Base-by-base conservation (phyloP, 352 stramenopile species). In the Phytophthora multivora region DNA sequence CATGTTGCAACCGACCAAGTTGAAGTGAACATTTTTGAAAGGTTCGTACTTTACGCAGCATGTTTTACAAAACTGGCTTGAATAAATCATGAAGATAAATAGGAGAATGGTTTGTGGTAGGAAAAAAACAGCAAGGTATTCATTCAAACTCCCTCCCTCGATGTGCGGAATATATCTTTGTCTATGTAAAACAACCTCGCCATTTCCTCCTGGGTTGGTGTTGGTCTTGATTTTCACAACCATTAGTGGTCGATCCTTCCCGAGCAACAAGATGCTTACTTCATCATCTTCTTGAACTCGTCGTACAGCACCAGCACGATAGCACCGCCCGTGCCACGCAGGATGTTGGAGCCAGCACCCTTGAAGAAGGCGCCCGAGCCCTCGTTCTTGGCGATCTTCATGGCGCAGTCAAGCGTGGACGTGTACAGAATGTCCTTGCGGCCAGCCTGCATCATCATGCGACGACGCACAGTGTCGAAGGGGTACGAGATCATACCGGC, bases 231-330 rank as follows among this genome's bases (percentile, higher is more conserved):
- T 5, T 15, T 33, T 65, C 26, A 33, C 58, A 51, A 53, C 53
- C 28, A 21, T 36, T 31, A 58, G 18, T n/a, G 18, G 52, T 51
- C 30, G 48, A 41, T 63, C 18, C 33, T 50, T 60, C 42, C 25
- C 18, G 35, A 67, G 31, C 55, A 60, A 70, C 49, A 31, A 51
- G 33, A 18, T 10, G 39, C 52, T 72, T 75, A 73, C 61, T 77
- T 65, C 54, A 93, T 83, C 36, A 93, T 35, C 64, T 87, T 86
- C 90, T 99, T 99, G 86, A 99, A 98, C 84, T 99, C 97, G 66
- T 98, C 98, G 89, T 99, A 99, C 66, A 99, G 79, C 42, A 99
- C 97, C 82, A 99, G 91, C 59, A 99, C 96, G 54, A 99, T 88
- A 52, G 98, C 97, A 80, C 96, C 96, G 72, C 97, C 97, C 70